Base-by-base conservation (phyloP, 2,329 filamentous ascomycete species). In the Monilinia laxa region DNA sequence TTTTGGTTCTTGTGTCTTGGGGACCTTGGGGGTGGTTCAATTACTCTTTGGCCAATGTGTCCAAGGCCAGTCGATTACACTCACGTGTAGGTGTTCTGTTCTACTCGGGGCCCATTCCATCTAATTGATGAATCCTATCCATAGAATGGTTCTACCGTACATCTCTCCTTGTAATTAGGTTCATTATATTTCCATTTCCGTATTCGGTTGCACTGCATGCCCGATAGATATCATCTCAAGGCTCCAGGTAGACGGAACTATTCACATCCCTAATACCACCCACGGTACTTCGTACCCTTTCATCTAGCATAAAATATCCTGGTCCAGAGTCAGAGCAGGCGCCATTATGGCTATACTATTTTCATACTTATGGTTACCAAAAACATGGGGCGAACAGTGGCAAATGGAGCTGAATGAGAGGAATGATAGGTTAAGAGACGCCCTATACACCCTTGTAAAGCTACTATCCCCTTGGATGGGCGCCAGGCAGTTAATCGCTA, bases 361-460 rank as follows among this genome's bases (percentile, higher is more conserved):
- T 47, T 47, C 25, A 28, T n/a, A 59, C 57, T 23, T 47, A 38
- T 35, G 28, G 28, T 60, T 38, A 60, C 57, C 57, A 35, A 35
- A 31, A 23, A 38, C 57, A 60, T 60, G 42, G 62, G 62, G 62
- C 53, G 53, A 47, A 57, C 28, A 12, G 62, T 59, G 62, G 42
- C 42, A 16, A 28, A 58, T 59, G 28, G 53, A 58, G 53, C 31
- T 52, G 62, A 49, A 35, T 49, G 31, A 23, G 12, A 59, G 38
- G 14, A 59, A 38, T 58, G 62, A 64, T 65, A 59, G 62, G 62
- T 38, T 40, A 25, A 65, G 53, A 58, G 42, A 31, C 51, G 62
- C 62, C 58, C 20, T 45, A 42, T 14, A 3, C 1, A 31, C 51
- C 60, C 49, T 54, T 31, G 49, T 28, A 52, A 23, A 16, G 16